A percentile compares a stretch with the other conserved stretches of the same genome.
These are phyloP conservation scores for Barnettozyma vustinii DNA, from an alignment of 805 yeast species.

Conservation along the genomic window DNA sequence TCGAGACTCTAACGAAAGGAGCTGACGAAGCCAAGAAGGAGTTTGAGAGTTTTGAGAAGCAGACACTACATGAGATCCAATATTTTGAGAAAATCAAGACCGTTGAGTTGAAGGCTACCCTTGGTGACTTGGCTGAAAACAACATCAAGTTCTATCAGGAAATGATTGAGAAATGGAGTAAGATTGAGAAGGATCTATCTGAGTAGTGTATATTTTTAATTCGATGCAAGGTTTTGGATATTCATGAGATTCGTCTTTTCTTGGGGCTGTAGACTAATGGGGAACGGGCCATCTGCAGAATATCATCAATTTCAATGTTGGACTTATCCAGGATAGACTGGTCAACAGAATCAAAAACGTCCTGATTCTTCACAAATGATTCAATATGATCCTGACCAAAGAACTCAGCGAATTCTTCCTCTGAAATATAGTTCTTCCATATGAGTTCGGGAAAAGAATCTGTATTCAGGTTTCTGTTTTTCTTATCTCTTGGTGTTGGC, in stretches of 20 bases:
- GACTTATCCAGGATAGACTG: constrained; percentile 10
- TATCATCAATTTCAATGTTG: constrained; percentile 21
- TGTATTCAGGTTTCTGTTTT: constrained; percentile 53
- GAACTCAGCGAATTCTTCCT: constrained; percentile 42
- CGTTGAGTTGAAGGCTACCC: constrained; percentile 65
- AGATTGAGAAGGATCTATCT: constrained; percentile 37
- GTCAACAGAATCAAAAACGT: constrained; percentile 17
- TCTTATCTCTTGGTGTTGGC: constrained; percentile 73
- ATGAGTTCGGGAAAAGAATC: constrained; percentile 56
- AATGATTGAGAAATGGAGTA: constrained; percentile 67
- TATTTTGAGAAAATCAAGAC: constrained; percentile 79
- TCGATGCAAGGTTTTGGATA: not conserved
- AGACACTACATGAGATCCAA: constrained; percentile 49
- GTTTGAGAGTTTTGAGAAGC: constrained; percentile 50
- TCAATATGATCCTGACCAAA: constrained; percentile 27
- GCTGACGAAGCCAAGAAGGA: constrained; percentile 44
- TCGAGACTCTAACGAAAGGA: constrained; percentile 44
- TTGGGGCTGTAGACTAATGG: constrained; percentile 1
- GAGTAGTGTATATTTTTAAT: constrained; percentile 5
- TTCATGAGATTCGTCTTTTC: constrained; percentile 2
- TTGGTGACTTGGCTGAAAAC: constrained; percentile 68
- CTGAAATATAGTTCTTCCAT: constrained; percentile 47
- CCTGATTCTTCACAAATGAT: constrained; percentile 13
- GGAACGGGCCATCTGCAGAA: constrained; percentile 6
- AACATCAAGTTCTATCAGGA: constrained; percentile 69